A percentile compares a stretch with the other conserved stretches of the same genome.
phyloP scores from a whole-genome alignment of 225 moss, liverwort and hornwort genomes.

The Climacium dendroides region DNA sequence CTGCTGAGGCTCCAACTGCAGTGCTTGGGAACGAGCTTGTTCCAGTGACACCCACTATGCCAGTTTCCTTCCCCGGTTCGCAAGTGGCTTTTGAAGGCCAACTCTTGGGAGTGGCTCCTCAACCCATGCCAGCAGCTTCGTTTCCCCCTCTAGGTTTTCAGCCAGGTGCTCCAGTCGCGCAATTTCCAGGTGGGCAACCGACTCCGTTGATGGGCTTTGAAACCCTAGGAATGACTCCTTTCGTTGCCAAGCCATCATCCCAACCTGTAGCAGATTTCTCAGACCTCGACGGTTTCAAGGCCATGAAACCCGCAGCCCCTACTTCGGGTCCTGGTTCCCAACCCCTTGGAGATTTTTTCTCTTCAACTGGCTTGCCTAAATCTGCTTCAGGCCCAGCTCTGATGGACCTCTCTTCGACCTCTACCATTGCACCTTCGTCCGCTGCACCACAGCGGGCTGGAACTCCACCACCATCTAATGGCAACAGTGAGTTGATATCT shows the following conservation, averaged over 20 bases:
- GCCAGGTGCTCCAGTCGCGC: constrained; percentile 6
- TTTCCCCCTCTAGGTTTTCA: constrained; percentile 9
- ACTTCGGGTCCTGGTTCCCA: constrained; percentile 16
- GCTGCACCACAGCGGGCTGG: not conserved
- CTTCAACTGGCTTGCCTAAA: constrained; percentile 12
- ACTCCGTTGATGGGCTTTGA: constrained; percentile 25
- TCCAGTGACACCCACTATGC: constrained; percentile 1
- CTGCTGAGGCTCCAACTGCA: not conserved
- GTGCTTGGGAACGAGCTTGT: constrained; percentile 7
- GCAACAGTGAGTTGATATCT: constrained; percentile 28
- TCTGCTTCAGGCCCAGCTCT: constrained; percentile 24
- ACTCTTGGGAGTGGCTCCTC: constrained; percentile 12
- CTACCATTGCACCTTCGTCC: not conserved
- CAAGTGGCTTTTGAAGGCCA: constrained; percentile 21
- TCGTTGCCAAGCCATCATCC: constrained; percentile 11
- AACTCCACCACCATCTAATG: constrained; percentile 29
- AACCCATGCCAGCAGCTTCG: constrained; percentile 3
- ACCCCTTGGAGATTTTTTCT: constrained; percentile 24
- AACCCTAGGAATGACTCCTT: constrained; percentile 31
- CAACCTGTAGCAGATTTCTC: constrained; percentile 39
- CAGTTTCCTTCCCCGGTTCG: constrained; percentile 15
- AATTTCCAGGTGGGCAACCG: not conserved
- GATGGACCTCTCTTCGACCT: constrained; percentile 12
- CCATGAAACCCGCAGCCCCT: not conserved
- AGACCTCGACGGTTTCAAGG: constrained; percentile 36